These are phyloP conservation scores for Metschnikowia santaceciliae DNA, from an alignment of 805 yeast species.

Conservation along the genomic window DNA sequence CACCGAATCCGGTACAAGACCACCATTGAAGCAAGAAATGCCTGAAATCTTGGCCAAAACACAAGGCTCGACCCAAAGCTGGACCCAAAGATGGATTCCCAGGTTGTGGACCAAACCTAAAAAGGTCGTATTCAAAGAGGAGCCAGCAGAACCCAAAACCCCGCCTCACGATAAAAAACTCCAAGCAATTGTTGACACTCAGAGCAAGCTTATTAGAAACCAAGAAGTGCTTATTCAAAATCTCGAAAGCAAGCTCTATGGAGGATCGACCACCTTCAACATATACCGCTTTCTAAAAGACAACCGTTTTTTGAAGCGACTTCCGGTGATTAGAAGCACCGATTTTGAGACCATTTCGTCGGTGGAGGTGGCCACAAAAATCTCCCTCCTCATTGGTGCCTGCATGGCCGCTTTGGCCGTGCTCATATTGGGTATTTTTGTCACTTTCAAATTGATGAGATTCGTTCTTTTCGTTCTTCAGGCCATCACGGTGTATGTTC, in stretches of 20 bases:
- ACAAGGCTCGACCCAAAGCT: no score
- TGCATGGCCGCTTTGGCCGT: background rate
- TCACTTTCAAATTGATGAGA: background rate
- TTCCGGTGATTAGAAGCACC: background rate
- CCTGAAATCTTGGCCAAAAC: background rate
- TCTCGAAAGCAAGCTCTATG: constrained; percentile 3
- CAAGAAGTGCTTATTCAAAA: constrained; percentile 2
- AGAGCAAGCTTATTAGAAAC: background rate
- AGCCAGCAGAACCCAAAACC: background rate
- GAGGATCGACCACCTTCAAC: background rate
- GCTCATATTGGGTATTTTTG: background rate
- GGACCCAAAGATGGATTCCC: background rate
- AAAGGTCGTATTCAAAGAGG: background rate
- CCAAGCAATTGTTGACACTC: background rate
- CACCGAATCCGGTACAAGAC: background rate
- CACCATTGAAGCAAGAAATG: background rate
- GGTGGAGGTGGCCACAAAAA: background rate
- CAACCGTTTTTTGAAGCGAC: background rate
- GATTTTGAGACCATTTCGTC: background rate
- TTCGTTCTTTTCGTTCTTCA: background rate
- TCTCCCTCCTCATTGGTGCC: background rate
- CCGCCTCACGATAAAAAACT: background rate
- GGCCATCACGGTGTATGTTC: background rate
- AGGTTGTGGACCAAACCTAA: background rate
- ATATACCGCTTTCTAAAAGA: background rate